A percentile compares a stretch with the other conserved stretches of the same genome.
These are phyloP conservation scores for Aspergillus tubingensis DNA, from an alignment of 2,329 filamentous ascomycete genomes.

Conservation along the genomic window DNA sequence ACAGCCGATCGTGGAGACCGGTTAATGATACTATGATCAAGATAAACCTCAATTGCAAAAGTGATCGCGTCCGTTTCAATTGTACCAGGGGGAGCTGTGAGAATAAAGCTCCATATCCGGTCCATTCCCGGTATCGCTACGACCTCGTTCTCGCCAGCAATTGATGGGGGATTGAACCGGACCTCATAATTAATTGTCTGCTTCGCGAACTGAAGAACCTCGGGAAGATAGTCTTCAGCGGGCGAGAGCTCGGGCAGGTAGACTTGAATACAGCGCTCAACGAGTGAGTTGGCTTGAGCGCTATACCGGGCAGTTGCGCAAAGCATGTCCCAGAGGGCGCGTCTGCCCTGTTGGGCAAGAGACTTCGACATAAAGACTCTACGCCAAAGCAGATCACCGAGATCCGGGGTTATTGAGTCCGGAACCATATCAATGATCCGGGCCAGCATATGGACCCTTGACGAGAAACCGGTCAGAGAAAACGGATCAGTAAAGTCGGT, in stretches of 20 bases:
- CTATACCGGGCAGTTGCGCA: slow-evolving; percentile 38
- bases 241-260: slow-evolving; percentile 45
- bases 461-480: slow-evolving; percentile 48
- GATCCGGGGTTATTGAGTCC: slow-evolving; percentile 60
- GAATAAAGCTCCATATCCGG: slow-evolving; percentile 79
- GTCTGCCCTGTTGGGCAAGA: slow-evolving; percentile 61
- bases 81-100: slow-evolving; percentile 65
- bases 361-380: slow-evolving; percentile 68
- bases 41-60: slow-evolving; percentile 73
- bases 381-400: slow-evolving; percentile 70
- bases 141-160: slow-evolving; percentile 40
- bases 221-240: slow-evolving; percentile 36
- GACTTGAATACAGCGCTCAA: slow-evolving; percentile 47
- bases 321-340: slow-evolving; percentile 70
- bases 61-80: slow-evolving; percentile 70
- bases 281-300: slow-evolving; percentile 39
- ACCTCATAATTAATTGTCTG: slow-evolving; percentile 52
- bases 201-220: slow-evolving; percentile 47
- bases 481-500: slow-evolving; percentile 42
- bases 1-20: slow-evolving; percentile 49
- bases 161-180: slow-evolving; percentile 57
- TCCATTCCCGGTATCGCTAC: slow-evolving; percentile 59
- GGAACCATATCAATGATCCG: slow-evolving; percentile 63
- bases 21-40: slow-evolving; percentile 53
- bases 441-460: slow-evolving; percentile 61